phyloP scores from a whole-genome alignment of 1,284 basidiomycete genomes.

The Ustilago crameri region DNA sequence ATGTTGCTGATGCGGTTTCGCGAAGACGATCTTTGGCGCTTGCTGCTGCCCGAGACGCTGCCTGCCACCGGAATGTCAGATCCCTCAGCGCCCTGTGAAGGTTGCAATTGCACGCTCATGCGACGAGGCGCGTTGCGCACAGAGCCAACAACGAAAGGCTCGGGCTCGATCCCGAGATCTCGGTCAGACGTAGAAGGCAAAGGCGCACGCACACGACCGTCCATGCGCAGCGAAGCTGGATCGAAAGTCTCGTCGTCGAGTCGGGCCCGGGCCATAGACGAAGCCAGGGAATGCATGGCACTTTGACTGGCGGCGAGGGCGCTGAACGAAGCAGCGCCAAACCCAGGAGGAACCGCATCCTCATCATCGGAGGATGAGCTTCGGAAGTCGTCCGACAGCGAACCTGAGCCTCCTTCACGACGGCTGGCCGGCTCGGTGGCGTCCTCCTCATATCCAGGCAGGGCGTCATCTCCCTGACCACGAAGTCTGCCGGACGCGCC shows the following conservation, averaged over 20 bases:
- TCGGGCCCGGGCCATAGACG: constrained; percentile 36
- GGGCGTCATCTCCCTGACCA: constrained; percentile 34
- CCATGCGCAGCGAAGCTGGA: constrained; percentile 57
- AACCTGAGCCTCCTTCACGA: constrained; percentile 22
- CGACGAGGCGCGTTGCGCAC: constrained; percentile 41
- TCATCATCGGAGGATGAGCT: constrained; percentile 44
- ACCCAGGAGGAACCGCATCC: constrained; percentile 37
- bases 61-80: constrained; percentile 2
- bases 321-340: constrained; percentile 55
- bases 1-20: constrained; percentile 46
- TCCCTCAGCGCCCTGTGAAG: constrained; percentile 15
- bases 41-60: constrained; percentile 12
- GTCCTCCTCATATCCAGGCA: constrained; percentile 34
- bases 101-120: constrained; percentile 38
- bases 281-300: constrained; percentile 39
- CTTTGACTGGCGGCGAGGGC: constrained; percentile 51
- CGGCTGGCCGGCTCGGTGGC: neutral
- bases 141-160: constrained; percentile 40
- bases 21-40: constrained; percentile 38
- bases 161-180: constrained; percentile 27
- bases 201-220: constrained; percentile 47
- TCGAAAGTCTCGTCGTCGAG: constrained; percentile 49
- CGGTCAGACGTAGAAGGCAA: constrained; percentile 20
- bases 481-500: constrained; percentile 37
- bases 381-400: constrained; percentile 36